Conservation (phyloP, 1,284 basidiomycete species). For the Puccinia sorghi region DNA sequence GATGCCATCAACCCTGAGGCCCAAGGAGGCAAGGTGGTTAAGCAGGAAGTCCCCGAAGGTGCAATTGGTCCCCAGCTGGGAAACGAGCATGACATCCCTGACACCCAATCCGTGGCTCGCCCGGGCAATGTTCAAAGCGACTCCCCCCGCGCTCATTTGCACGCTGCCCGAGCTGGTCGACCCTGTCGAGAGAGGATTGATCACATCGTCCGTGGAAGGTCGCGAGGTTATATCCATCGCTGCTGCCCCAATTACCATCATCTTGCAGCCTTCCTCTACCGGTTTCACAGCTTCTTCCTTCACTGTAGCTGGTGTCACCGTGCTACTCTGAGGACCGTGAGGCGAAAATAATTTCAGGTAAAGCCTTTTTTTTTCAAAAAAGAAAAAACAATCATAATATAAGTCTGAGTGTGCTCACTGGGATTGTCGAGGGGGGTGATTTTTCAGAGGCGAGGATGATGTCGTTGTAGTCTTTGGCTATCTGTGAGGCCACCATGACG, state of each 20-base stretch:
- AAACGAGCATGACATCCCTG: constrained; percentile 59
- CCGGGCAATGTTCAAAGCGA: constrained; percentile 90
- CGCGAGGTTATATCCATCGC: constrained; percentile 81
- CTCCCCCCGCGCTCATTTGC: constrained; percentile 77
- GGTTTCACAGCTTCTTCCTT: not conserved
- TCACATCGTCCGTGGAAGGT: constrained; percentile 50
- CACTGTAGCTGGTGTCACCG: not conserved
- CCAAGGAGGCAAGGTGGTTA: not conserved
- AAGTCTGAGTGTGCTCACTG: constrained; percentile 14
- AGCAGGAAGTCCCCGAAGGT: constrained; percentile 49
- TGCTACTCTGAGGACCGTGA: constrained; percentile 11
- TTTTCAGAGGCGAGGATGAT: constrained; percentile 58
- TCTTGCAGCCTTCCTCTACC: constrained; percentile 47
- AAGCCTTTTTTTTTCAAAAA: not conserved
- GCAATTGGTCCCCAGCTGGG: constrained; percentile 58
- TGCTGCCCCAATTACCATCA: constrained; percentile 77
- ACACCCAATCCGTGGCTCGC: constrained; percentile 70
- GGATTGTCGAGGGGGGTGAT: constrained; percentile 15
- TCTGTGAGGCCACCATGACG: constrained; percentile 77
- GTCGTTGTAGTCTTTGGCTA: constrained; percentile 75
- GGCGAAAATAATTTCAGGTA: not conserved
- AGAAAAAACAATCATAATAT: not conserved
- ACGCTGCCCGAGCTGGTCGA: constrained; percentile 82
- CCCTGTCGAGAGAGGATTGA: constrained; percentile 59
- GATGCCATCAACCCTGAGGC: constrained; percentile 30